Conservation (phyloP, 2,329 filamentous ascomycete species). For the Scedosporium apiospermum region DNA sequence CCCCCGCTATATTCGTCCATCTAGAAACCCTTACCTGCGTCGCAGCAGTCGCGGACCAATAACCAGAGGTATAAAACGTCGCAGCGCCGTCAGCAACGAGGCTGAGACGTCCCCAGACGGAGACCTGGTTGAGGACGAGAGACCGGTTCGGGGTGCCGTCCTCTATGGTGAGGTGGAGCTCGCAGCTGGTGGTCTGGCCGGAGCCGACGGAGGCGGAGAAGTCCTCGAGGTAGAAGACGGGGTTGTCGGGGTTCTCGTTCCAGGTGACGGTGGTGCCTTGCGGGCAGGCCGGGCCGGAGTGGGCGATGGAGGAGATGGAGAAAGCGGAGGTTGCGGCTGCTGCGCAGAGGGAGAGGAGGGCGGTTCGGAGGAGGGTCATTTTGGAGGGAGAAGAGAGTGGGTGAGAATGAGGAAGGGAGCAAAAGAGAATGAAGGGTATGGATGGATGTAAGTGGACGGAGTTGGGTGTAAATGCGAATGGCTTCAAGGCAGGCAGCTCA, state of each 20-base stretch:
- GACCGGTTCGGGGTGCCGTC: background rate
- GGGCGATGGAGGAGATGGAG: background rate
- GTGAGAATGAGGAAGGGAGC: background rate
- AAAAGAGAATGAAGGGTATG: background rate
- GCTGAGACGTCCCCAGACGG: background rate
- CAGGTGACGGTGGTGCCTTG: background rate
- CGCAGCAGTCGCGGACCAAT: background rate
- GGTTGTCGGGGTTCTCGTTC: slow-evolving; percentile 11
- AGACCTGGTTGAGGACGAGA: background rate
- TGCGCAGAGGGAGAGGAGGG: background rate
- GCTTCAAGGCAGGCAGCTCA: background rate
- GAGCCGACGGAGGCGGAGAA: slow-evolving; percentile 27
- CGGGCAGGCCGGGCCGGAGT: slow-evolving; percentile 1
- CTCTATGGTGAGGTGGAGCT: background rate
- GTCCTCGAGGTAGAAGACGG: slow-evolving; percentile 32
- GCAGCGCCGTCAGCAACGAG: background rate
- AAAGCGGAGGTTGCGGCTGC: slow-evolving; percentile 1
- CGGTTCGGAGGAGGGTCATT: background rate
- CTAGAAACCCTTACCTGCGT: background rate
- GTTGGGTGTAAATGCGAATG: background rate
- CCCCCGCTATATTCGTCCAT: too few species aligned
- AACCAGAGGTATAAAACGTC: background rate
- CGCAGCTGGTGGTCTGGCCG: slow-evolving; percentile 17
- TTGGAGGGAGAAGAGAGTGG: background rate
- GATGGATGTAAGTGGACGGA: background rate